These are phyloP conservation scores for Alternaria sp. DNA, from an alignment of 2,329 filamentous ascomycete species.

Conservation along the genomic window DNA sequence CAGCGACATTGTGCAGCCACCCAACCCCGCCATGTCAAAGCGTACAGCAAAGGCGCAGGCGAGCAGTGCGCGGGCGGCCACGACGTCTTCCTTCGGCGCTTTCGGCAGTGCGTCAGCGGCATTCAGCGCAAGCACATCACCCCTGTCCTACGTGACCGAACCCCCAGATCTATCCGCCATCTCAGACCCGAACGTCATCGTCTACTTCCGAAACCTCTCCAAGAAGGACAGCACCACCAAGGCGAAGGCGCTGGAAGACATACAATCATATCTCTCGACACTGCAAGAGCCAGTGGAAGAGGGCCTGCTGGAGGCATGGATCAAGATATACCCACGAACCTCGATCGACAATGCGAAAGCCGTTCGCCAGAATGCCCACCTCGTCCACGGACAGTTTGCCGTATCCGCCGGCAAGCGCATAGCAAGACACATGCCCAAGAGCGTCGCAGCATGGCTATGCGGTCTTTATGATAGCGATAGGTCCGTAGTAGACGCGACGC, in stretches of 20 bases:
- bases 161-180: constrained; percentile 81
- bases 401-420: constrained; percentile 77
- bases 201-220: constrained; percentile 89
- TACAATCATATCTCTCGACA: constrained; percentile 71
- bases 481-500: constrained; percentile 76
- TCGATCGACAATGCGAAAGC: constrained; percentile 90
- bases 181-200: constrained; percentile 80
- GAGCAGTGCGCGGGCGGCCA: constrained; percentile 68
- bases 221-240: constrained; percentile 96
- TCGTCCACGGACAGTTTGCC: constrained; percentile 71
- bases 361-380: constrained; percentile 87
- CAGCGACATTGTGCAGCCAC: background rate
- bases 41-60: constrained; percentile 68
- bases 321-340: constrained; percentile 83
- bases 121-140: constrained; percentile 62
- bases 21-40: constrained; percentile 61
- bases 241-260: constrained; percentile 85
- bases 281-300: constrained; percentile 75
- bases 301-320: constrained; percentile 85
- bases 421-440: constrained; percentile 76
- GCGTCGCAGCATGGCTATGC: constrained; percentile 90
- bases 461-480: constrained; percentile 88
- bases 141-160: constrained; percentile 85
- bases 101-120: constrained; percentile 53
- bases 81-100: constrained; percentile 50